Conservation (phyloP, 2,329 filamentous ascomycete genomes). For the Elsinoe arachidis region DNA sequence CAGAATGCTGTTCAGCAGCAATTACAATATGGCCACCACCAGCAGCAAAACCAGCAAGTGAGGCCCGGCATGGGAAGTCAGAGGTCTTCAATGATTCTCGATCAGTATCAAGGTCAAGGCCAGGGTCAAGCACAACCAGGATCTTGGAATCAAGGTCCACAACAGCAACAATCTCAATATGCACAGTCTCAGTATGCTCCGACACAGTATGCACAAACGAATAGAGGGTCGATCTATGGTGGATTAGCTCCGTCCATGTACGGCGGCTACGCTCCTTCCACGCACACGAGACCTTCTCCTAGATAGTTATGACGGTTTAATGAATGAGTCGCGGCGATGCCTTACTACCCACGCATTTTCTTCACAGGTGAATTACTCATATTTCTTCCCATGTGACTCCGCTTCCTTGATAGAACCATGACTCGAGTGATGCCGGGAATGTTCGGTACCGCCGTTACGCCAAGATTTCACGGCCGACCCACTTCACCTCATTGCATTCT, state of each 20-base stretch:
- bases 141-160: slow-evolving; percentile 9
- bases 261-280: slow-evolving; percentile 10
- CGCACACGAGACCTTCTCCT: slow-evolving; percentile 8
- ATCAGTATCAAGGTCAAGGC: slow-evolving; percentile 13
- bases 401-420: neutral
- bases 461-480: slow-evolving; percentile 2
- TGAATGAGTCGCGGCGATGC: neutral
- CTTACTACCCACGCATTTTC: neutral
- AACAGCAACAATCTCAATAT: slow-evolving; percentile 10
- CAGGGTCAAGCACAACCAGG: slow-evolving; percentile 13
- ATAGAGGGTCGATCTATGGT: slow-evolving; percentile 11
- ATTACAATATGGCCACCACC: slow-evolving; percentile 11
- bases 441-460: neutral
- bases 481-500: slow-evolving; percentile 1
- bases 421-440: neutral
- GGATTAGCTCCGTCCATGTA: slow-evolving; percentile 11
- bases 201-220: neutral
- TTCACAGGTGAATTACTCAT: neutral
- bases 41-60: slow-evolving; percentile 12
- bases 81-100: slow-evolving; percentile 15
- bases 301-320: slow-evolving; percentile 7
- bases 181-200: slow-evolving; percentile 1
- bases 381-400: neutral
- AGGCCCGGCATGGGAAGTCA: slow-evolving; percentile 13
- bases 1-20: slow-evolving; percentile 12